These are phyloP conservation scores for Avena eriantha DNA, from an alignment of 176 grass and related monocot species.

Conservation along the genomic window DNA sequence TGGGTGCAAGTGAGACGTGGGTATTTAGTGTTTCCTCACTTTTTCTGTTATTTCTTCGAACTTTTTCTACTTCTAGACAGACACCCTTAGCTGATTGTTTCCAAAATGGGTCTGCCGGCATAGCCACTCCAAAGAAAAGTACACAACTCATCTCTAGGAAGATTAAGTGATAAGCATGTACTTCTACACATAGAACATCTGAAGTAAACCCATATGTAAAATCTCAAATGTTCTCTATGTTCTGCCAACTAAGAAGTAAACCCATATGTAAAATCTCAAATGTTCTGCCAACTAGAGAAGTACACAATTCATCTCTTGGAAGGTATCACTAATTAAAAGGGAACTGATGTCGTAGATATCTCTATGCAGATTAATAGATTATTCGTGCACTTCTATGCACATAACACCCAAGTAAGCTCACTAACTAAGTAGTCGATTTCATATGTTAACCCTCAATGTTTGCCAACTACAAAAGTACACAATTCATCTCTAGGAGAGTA, in stretches of 20 bases:
- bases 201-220: background rate
- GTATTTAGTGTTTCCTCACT: background rate
- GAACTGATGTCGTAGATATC: background rate
- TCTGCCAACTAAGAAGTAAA: background rate
- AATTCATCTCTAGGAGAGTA: conserved; percentile 7
- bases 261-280: background rate
- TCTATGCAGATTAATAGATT: conserved; percentile 12
- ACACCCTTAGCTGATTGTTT: conserved; percentile 20
- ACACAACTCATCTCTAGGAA: background rate
- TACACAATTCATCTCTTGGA: background rate
- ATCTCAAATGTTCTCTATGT: background rate
- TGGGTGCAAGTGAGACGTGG: conserved; percentile 1
- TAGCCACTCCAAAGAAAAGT: background rate
- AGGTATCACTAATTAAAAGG: background rate
- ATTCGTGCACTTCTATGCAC: background rate
- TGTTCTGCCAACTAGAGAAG: background rate
- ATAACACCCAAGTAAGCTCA: background rate
- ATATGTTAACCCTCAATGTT: background rate
- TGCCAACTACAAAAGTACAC: background rate
- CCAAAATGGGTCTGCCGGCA: conserved; percentile 4
- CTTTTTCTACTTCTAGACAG: conserved; percentile 29
- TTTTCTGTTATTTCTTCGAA: background rate
- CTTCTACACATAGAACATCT: conserved; percentile 12
- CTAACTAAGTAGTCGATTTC: background rate
- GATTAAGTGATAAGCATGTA: background rate